Evolutionary conservation across 2,329 filamentous ascomycete species (phyloP), one percentile per base, ranked within the genome.

Genomic region (Cordyceps militaris): DNA sequence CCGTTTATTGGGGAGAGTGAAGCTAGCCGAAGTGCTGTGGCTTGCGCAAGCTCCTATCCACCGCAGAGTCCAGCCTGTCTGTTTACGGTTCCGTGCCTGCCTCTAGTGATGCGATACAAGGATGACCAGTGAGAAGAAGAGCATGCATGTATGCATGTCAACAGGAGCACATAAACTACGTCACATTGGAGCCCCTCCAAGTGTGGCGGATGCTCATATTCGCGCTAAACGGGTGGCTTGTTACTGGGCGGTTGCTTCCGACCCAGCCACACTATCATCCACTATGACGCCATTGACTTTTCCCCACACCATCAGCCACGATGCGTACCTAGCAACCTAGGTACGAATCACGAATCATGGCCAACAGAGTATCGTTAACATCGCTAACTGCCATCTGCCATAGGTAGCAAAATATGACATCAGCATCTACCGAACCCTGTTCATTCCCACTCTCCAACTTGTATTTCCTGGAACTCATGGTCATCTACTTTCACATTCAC

Each of bases 241-340:
- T 38, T 19, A 19, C 44, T 13, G 1, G 38, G 19, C 54, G 54
- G 54, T 43, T 56, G 24, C 28, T 56, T 56, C 54, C 54, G 54
- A 42, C 44, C n/a, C 34, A 56, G 54, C 54, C 54, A 50, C 54
- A 48, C 44, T 9, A 3, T 1, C 24, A 40, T 32, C 54, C 54
- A 56, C 46, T n/a, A 56, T 56, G 54, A 56, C 54, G 54, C 19
- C 54, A 56, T 56, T 47, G 46, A 49, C 36, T 56, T 49, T 43
- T 13, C 7, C 3, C n/a, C 11, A 8, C 36, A n/a, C 4, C 21
- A 50, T 36, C 36, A 56, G 54, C 54, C 54, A 56, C 54, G 16
- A 49, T 43, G 34, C 26, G 36, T 21, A 7, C n/a, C 14, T 40
- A 4, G 8, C 28, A 19, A 23, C 19, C 19, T 19, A 53, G 24